Conservation (phyloP, 2,329 filamentous ascomycete genomes). For the Penicillium hesseltinei region DNA sequence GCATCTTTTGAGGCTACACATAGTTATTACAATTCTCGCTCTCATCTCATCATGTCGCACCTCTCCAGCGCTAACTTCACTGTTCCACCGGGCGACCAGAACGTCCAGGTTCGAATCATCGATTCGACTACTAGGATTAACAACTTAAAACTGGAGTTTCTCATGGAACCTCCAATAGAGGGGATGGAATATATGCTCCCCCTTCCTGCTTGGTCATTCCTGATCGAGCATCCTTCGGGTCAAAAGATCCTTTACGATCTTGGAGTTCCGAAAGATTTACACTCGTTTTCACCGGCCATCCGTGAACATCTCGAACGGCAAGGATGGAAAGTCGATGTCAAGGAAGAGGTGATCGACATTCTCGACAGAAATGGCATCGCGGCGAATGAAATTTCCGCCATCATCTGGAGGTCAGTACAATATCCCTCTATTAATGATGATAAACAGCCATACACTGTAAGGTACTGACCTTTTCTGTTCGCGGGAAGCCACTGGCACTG, state of each 20-base stretch:
- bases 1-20: background rate
- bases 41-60: background rate
- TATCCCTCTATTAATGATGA: background rate
- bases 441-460: background rate
- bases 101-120: slow-evolving; percentile 12
- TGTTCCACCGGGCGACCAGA: slow-evolving; percentile 3
- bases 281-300: slow-evolving; percentile 36
- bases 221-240: slow-evolving; percentile 32
- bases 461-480: background rate
- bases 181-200: background rate
- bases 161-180: slow-evolving; percentile 13
- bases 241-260: slow-evolving; percentile 50
- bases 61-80: background rate
- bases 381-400: slow-evolving; percentile 1
- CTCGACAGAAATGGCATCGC: background rate
- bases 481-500: slow-evolving; percentile 34
- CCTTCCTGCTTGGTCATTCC: slow-evolving; percentile 19
- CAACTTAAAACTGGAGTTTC: background rate
- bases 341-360: slow-evolving; percentile 10
- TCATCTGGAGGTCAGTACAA: slow-evolving; percentile 8
- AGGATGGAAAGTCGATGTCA: background rate
- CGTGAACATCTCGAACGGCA: background rate
- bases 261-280: slow-evolving; percentile 47
- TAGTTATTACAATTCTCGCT: background rate
- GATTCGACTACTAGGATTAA: slow-evolving; percentile 9